phyloP scores from a whole-genome alignment of 306 rosid species.

The Lathyrus aphaca region DNA sequence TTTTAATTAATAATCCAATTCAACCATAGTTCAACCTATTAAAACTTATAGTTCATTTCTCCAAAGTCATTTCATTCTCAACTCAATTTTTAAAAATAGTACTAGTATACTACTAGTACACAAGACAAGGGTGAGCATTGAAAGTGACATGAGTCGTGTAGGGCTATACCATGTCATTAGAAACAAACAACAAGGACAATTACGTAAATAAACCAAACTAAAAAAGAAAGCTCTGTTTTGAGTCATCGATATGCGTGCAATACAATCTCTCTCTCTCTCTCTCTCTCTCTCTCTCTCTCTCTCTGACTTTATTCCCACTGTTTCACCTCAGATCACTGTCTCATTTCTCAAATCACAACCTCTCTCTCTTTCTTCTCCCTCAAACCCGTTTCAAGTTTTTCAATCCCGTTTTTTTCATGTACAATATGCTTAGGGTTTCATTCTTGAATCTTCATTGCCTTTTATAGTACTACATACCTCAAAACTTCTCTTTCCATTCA shows the following conservation, averaged over 20 bases:
- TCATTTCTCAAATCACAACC: conserved; percentile 16
- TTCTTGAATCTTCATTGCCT: conserved; percentile 20
- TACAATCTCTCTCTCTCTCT: conserved; percentile 16
- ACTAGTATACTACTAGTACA: too few species aligned
- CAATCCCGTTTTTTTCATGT: not conserved
- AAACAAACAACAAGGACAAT: conserved; percentile 13
- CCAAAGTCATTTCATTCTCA: too few species aligned
- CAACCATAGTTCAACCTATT: too few species aligned
- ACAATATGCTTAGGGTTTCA: conserved; percentile 50
- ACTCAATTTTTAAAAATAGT: too few species aligned
- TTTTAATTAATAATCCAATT: too few species aligned
- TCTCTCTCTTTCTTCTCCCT: conserved; percentile 19
- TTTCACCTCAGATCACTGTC: conserved; percentile 57
- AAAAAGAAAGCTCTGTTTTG: conserved; percentile 36
- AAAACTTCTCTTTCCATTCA: conserved; percentile 19
- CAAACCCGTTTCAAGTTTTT: conserved; percentile 12
- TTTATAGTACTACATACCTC: not conserved
- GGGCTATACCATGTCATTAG: conserved; percentile 13
- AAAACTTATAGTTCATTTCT: too few species aligned
- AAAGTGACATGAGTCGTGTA: conserved; percentile 14
- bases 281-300: conserved; percentile 29
- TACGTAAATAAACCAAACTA: conserved; percentile 1
- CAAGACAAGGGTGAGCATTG: not conserved
- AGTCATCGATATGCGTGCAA: conserved; percentile 56
- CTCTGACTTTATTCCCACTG: conserved; percentile 51